Base-by-base conservation (phyloP, 2,329 filamentous ascomycete genomes). In the Xylariaceae sp. region DNA sequence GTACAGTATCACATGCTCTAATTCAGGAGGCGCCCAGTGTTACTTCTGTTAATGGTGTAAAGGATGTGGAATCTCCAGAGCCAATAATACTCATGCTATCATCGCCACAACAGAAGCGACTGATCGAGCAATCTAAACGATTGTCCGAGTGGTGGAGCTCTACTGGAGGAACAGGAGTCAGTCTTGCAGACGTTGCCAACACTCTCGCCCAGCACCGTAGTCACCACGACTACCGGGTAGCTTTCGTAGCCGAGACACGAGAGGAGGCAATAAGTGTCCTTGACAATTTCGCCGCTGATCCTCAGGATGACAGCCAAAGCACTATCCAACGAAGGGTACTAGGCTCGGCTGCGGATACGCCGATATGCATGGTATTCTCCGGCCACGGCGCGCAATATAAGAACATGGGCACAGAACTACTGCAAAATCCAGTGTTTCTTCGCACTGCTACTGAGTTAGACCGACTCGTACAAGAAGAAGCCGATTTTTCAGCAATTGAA, bases 381-480 rank as follows among this genome's bases (percentile, higher is more conserved):
- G 74, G 75, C 1, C 75, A 77, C 40, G 75, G 75, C 23, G 73
- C 73, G 1, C 75, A 77, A 41, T 77, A 72, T 70, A 45, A 57
- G 0, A 65, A 66, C 2, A 77, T 77, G 74, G 73, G 73, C 6
- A 64, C 65, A 7, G 69, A 73, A 24, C 64, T 77, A 0, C 33
- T 75, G 15, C 30, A 60, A 1, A 54, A 64, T n/a, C 37, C 58
- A 6, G 40, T 63, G 2, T 73, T 73, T 55, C 32, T 27, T 6
- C 23, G 63, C 13, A 45, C 67, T 2, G 35, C 74, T 13, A 29
- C 29, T 4, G 15, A 16, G 13, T 20, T 73, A 4, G 72, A 74
- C 21, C 18, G 26, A 4, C 40, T 66, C 3, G 55, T 68, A 13
- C 41, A 58, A 20, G n/a, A 18, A 3, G 64, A 67, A 35, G 50